A percentile compares a stretch with the other conserved stretches of the same genome.
Conservation (phyloP, 352 stramenopile species). For the Poterioochromonas sp. region DNA sequence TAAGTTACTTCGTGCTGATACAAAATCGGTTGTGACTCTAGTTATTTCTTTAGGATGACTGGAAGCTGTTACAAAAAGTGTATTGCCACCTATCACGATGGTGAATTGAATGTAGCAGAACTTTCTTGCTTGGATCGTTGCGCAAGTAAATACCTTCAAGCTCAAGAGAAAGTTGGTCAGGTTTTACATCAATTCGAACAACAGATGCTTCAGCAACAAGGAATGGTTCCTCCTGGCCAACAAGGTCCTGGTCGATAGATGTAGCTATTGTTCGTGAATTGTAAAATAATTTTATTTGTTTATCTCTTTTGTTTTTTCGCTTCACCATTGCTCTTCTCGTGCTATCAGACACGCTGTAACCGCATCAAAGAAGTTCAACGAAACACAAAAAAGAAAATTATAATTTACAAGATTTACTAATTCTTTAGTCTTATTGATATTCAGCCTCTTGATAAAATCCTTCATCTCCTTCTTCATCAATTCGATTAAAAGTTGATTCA, state of each 20-base stretch:
- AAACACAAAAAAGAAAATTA: too few relatives aligned
- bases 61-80: conserved; percentile 84
- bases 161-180: conserved; percentile 51
- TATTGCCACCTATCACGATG: conserved; percentile 87
- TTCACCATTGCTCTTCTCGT: too few relatives aligned
- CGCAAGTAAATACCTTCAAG: conserved; percentile 92
- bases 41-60: conserved; percentile 55
- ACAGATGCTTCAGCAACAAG: not conserved
- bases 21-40: not conserved
- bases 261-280: too few relatives aligned
- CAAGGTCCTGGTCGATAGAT: too few relatives aligned
- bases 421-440: too few relatives aligned
- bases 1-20: not conserved
- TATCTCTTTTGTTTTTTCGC: not conserved
- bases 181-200: not conserved
- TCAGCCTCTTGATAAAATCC: not conserved
- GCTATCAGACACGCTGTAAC: not conserved
- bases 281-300: not conserved
- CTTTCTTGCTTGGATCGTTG: conserved; percentile 96
- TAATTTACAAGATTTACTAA: too few relatives aligned
- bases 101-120: conserved; percentile 90
- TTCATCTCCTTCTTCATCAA: not conserved
- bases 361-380: not conserved
- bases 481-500: not conserved
- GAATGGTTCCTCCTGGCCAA: too few relatives aligned